Evolutionary conservation across 1,284 basidiomycete species (phyloP).

Genomic region (Ustilago trichophora): DNA sequence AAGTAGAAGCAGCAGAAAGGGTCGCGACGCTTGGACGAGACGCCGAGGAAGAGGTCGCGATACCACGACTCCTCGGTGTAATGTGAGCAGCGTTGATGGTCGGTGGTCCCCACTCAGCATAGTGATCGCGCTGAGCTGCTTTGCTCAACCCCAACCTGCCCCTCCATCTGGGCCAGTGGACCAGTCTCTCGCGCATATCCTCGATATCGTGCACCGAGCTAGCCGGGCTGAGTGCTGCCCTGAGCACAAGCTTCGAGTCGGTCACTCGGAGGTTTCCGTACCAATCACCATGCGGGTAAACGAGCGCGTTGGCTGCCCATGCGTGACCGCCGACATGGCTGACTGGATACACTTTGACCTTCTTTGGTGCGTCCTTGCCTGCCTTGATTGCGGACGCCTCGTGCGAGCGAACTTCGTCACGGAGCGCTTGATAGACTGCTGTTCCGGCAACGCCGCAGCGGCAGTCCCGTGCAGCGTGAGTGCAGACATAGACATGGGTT

Average conservation of each 20-base stretch:
- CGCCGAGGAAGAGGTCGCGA: conserved; percentile 11
- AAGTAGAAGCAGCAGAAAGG: not conserved
- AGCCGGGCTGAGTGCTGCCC: conserved; percentile 61
- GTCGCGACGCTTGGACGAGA: not conserved
- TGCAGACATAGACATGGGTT: conserved; percentile 66
- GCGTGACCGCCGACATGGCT: conserved; percentile 63
- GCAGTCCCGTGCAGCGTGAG: conserved; percentile 66
- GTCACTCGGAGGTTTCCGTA: conserved; percentile 60
- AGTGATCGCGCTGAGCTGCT: conserved; percentile 53
- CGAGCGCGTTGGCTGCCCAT: conserved; percentile 65
- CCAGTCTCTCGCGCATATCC: conserved; percentile 50
- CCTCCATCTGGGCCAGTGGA: conserved; percentile 66
- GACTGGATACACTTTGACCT: conserved; percentile 49
- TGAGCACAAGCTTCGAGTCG: conserved; percentile 48
- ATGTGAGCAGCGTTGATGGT: conserved; percentile 51
- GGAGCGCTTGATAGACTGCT: conserved; percentile 56
- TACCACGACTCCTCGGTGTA: conserved; percentile 39
- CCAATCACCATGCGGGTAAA: conserved; percentile 64
- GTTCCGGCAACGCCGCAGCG: conserved; percentile 66
- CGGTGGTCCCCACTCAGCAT: conserved; percentile 56
- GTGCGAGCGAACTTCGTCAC: conserved; percentile 48
- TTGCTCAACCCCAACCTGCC: conserved; percentile 64
- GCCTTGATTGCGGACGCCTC: conserved; percentile 35
- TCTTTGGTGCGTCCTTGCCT: conserved; percentile 29
- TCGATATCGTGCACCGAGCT: conserved; percentile 59